phyloP scores from a whole-genome alignment of 371 early-diverging fungal species.

The Dichotomocladium elegans region DNA sequence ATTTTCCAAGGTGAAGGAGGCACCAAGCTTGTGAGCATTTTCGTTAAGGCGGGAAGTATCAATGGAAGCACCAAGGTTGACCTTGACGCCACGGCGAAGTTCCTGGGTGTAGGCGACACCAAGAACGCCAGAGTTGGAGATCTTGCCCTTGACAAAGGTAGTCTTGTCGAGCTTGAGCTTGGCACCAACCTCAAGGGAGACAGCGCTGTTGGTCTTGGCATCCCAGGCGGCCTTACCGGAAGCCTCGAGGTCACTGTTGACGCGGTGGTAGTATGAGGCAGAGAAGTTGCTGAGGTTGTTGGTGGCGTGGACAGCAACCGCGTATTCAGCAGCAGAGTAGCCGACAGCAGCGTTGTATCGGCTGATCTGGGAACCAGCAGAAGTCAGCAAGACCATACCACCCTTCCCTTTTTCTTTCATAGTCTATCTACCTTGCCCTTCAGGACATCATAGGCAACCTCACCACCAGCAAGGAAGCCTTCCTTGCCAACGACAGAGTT shows the following conservation, averaged over 20 bases:
- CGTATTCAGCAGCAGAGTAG: slow-evolving; percentile 83
- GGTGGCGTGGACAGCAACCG: slow-evolving; percentile 80
- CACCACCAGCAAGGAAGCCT: slow-evolving; percentile 88
- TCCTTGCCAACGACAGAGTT: slow-evolving; percentile 63
- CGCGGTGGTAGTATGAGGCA: slow-evolving; percentile 94
- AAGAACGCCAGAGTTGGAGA: slow-evolving; percentile 89
- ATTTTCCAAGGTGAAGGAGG: slow-evolving; percentile 82
- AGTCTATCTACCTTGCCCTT: slow-evolving; percentile 58
- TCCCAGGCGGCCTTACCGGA: slow-evolving; percentile 93
- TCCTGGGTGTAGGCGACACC: slow-evolving; percentile 91
- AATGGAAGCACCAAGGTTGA: slow-evolving; percentile 86
- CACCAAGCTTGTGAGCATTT: slow-evolving; percentile 94
- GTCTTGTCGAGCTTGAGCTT: slow-evolving; percentile 86
- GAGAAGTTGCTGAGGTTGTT: slow-evolving; percentile 70
- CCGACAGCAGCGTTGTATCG: slow-evolving; percentile 86
- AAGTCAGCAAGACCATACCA: too few species aligned
- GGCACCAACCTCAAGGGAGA: slow-evolving; percentile 92
- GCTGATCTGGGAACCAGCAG: slow-evolving; percentile 38
- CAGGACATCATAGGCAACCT: slow-evolving; percentile 86
- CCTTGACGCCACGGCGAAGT: slow-evolving; percentile 92
- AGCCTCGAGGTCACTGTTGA: slow-evolving; percentile 85
- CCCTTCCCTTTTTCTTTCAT: background rate
- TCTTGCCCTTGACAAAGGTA: slow-evolving; percentile 94
- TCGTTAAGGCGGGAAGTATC: slow-evolving; percentile 89
- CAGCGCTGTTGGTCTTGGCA: slow-evolving; percentile 65